Evolutionary conservation across 495 filamentous ascomycete genomes (phyloP).

Genomic region (Elaphomyces granulatus): DNA sequence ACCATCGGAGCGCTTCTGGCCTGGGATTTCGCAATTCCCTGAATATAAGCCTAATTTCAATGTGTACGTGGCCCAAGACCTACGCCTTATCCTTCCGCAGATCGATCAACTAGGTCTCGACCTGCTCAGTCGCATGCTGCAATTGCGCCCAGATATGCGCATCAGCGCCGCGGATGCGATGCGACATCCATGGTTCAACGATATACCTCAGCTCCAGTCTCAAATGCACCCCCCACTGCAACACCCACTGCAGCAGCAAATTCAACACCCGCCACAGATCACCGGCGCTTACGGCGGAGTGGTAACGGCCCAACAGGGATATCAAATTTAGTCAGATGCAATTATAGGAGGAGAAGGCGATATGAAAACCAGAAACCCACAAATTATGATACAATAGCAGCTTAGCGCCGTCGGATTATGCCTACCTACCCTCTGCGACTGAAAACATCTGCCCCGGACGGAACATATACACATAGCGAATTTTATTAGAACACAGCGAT

Average conservation of each 20-base stretch:
- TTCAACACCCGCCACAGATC: slow-evolving; percentile 13
- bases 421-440: too few species aligned
- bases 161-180: slow-evolving; percentile 74
- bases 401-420: too few species aligned
- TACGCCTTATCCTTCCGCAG: slow-evolving; percentile 72
- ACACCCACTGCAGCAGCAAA: slow-evolving; percentile 18
- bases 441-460: too few species aligned
- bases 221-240: slow-evolving; percentile 36
- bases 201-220: slow-evolving; percentile 38
- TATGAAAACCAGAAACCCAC: too few species aligned
- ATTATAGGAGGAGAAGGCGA: too few species aligned
- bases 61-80: slow-evolving; percentile 86
- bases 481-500: too few species aligned
- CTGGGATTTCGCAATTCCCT: slow-evolving; percentile 73
- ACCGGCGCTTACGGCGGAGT: slow-evolving; percentile 28
- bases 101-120: slow-evolving; percentile 79
- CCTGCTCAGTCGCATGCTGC: slow-evolving; percentile 76
- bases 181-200: slow-evolving; percentile 80
- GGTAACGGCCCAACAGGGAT: slow-evolving; percentile 27
- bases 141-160: slow-evolving; percentile 82
- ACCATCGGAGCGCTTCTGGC: slow-evolving; percentile 83
- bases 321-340: too few species aligned
- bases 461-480: too few species aligned
- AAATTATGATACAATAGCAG: too few species aligned
- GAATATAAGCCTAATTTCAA: slow-evolving; percentile 93